Evolutionary conservation across 73 alveolate species (phyloP).

Genomic region (Paramecium caudatum): DNA sequence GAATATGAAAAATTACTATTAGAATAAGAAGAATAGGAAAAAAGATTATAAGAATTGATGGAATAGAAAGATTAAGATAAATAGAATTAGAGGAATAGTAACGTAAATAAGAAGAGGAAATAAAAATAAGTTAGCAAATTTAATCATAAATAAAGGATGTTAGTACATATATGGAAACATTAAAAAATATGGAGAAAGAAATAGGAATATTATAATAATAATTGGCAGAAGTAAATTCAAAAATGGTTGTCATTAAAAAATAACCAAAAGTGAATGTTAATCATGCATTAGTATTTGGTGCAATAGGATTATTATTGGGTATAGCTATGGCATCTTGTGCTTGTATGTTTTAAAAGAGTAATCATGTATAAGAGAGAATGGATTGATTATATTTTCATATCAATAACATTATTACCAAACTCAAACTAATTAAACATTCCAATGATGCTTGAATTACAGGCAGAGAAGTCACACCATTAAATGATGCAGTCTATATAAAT

Average conservation of each 20-base stretch:
- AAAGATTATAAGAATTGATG: conserved; percentile 5
- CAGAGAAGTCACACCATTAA: conserved; percentile 18
- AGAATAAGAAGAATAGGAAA: neutral
- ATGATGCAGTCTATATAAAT: neutral
- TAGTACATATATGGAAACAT: neutral
- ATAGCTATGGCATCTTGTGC: conserved; percentile 21
- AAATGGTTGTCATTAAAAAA: neutral
- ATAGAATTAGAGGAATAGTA: neutral
- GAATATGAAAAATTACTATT: neutral
- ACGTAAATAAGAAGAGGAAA: neutral
- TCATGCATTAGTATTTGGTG: conserved; percentile 26
- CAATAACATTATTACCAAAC: no score
- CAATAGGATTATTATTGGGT: conserved; percentile 19
- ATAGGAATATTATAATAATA: neutral
- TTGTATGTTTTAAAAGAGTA: neutral
- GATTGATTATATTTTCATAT: neutral
- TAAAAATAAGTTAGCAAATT: neutral
- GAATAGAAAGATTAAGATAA: neutral
- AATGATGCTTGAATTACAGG: conserved; percentile 10
- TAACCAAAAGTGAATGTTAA: conserved; percentile 4
- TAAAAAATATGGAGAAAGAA: neutral
- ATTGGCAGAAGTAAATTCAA: neutral
- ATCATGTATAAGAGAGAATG: conserved; percentile 1
- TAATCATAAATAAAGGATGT: neutral
- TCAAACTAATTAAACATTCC: no score